Base-by-base conservation (phyloP, 257 asterid genomes). In the Salvia miltiorrhiza region DNA sequence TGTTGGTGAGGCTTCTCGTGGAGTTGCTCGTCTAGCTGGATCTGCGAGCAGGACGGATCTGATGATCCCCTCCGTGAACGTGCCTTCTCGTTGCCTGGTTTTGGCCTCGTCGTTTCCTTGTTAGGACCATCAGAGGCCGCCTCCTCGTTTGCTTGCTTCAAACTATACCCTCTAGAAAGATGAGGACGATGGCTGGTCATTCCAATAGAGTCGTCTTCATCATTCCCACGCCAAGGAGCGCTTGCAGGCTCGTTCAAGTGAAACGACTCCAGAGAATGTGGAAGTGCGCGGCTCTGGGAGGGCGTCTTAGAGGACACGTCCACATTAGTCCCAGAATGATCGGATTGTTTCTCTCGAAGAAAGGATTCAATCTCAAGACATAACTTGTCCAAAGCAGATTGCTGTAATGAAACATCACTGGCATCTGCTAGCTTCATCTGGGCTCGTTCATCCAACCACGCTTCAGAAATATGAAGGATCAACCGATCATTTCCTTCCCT, bases 401-500 rank as follows among this genome's bases (percentile, higher is more conserved):
- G 81, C 71, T 85, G 76, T 40, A 84, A 83, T 13, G 79, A 67
- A 41, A 73, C 56, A 85, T 82, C 79, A 50, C 6, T 60, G 21
- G 67, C 67, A 33, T 78, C 86, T 2, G 73, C 85, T 57, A 77
- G 79, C 85, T 86, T 82, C 88, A 81, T 82, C 74, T 93, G 97
- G 63, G 81, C 70, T 68, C 99, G 73, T 66, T 85, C 97, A 8
- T 93, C 99, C 16, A 90, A 68, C 99, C 99, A 93, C 20, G 97
- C 96, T 73, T 93, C 99, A 41, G 97, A 88, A 43, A 89, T 77
- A 79, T 93, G 97, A 68, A 93, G 90, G 68, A 90, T 76, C 78
- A 90, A 76, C 0, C 88, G 77, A 69, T 85, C 86, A 52, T 73
- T 62, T 9, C 78, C 81, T 6, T 79, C 82, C 32, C 52, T 63